phyloP scores from a whole-genome alignment of 768 basidiomycete species.

The Leucosporidium scottii region DNA sequence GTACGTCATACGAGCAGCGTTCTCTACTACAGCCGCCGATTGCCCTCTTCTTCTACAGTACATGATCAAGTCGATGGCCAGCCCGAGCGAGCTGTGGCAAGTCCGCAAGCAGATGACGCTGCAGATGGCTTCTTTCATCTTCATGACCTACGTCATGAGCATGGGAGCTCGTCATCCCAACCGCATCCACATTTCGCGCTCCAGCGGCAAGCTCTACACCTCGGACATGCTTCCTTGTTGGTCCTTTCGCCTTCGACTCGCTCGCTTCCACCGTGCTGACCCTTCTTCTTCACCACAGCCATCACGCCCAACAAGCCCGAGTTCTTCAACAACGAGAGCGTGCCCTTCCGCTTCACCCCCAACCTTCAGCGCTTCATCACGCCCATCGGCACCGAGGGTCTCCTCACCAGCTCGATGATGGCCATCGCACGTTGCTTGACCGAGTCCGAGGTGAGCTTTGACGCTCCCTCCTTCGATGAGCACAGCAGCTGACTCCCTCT shows the following conservation, averaged over 20 bases:
- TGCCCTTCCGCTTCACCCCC: slow-evolving; percentile 95
- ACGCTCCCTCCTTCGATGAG: neutral
- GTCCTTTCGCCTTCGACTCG: slow-evolving; percentile 25
- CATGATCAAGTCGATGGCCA: slow-evolving; percentile 77
- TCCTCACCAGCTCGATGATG: slow-evolving; percentile 77
- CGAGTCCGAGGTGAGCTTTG: slow-evolving; percentile 67
- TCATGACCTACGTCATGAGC: slow-evolving; percentile 83
- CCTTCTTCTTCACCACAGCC: slow-evolving; percentile 2
- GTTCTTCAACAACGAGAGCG: slow-evolving; percentile 72
- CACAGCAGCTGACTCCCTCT: neutral
- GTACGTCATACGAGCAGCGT: slow-evolving; percentile 48
- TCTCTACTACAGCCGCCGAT: neutral
- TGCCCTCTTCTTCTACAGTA: slow-evolving; percentile 53
- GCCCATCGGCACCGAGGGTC: slow-evolving; percentile 78
- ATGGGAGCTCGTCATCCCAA: slow-evolving; percentile 74
- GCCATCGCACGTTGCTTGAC: slow-evolving; percentile 84
- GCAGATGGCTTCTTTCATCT: slow-evolving; percentile 78
- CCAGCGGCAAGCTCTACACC: slow-evolving; percentile 85
- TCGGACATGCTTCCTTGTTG: slow-evolving; percentile 80
- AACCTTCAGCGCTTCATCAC: slow-evolving; percentile 92
- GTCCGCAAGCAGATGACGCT: slow-evolving; percentile 95
- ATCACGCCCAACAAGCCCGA: slow-evolving; percentile 49
- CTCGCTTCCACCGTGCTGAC: neutral
- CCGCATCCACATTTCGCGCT: slow-evolving; percentile 81
- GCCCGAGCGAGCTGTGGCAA: slow-evolving; percentile 80